phyloP scores from a whole-genome alignment of 2,329 filamentous ascomycete species.

The Chalaropsis ovoidea region DNA sequence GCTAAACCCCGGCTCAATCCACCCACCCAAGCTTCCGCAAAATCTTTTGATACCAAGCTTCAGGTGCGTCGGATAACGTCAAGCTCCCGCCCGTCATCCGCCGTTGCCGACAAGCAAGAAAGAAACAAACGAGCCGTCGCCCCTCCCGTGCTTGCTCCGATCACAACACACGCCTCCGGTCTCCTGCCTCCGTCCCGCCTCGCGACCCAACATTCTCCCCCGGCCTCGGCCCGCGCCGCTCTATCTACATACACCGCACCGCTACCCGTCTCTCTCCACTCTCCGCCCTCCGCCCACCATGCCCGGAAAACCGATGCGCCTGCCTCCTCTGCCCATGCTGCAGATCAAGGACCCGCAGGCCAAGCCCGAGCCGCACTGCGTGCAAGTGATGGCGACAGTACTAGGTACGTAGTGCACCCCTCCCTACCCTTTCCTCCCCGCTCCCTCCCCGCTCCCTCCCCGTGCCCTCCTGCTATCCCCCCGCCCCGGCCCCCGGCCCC shows the following conservation, averaged over 20 bases:
- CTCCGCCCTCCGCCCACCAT: conserved; percentile 32
- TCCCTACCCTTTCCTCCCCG: not conserved
- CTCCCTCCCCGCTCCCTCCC: too few species aligned
- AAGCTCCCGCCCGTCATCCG: not conserved
- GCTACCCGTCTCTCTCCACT: not conserved
- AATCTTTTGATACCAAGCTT: not conserved
- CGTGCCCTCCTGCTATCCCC: conserved; percentile 28
- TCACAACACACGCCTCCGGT: too few species aligned
- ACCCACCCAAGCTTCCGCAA: not conserved
- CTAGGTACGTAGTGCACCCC: conserved; percentile 36
- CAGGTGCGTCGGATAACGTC: not conserved
- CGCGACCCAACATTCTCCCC: too few species aligned
- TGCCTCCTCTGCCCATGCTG: conserved; percentile 47
- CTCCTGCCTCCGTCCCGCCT: too few species aligned
- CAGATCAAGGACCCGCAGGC: conserved; percentile 47
- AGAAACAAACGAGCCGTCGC: too few species aligned
- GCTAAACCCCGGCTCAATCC: not conserved
- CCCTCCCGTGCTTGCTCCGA: too few species aligned
- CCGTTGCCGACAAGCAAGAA: not conserved
- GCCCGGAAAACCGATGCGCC: conserved; percentile 44
- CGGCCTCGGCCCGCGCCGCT: too few species aligned
- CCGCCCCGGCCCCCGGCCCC: not conserved
- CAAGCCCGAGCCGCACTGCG: conserved; percentile 43
- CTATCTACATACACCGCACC: not conserved
- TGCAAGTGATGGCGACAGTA: conserved; percentile 48